A percentile compares a stretch with the other conserved stretches of the same genome.
Conservation (phyloP, 768 basidiomycete species). For the Mycena rosella region DNA sequence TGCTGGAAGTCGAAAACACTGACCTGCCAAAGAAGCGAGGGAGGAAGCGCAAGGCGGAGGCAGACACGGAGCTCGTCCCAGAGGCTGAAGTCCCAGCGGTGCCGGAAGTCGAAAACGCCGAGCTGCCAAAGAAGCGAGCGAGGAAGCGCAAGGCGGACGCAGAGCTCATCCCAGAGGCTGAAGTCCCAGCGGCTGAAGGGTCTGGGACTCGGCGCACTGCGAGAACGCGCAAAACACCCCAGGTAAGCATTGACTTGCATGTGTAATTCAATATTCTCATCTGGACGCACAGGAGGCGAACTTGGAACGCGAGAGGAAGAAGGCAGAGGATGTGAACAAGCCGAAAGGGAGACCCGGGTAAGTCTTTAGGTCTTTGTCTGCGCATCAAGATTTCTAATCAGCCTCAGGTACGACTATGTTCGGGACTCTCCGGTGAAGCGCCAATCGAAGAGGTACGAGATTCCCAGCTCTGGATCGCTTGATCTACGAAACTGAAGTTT, state of each 20-base stretch:
- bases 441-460: too few relatives aligned
- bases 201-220: background rate
- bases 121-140: too few relatives aligned
- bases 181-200: too few relatives aligned
- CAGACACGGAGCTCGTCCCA: background rate
- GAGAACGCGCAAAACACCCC: background rate
- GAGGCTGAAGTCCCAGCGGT: background rate
- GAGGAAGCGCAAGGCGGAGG: constrained; percentile 5
- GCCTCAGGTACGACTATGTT: background rate
- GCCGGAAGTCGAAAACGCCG: too few relatives aligned
- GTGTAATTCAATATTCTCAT: background rate
- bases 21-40: background rate
- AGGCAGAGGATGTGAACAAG: background rate
- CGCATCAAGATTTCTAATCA: background rate
- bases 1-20: too few relatives aligned
- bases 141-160: too few relatives aligned
- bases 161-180: too few relatives aligned
- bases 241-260: background rate
- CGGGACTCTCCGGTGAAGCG: background rate
- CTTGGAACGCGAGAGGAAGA: background rate
- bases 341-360: background rate
- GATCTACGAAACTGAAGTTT: background rate
- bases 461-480: too few relatives aligned
- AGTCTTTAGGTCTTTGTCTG: background rate
- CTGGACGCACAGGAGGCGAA: background rate